These are phyloP conservation scores for Inonotus hispidus DNA, from an alignment of 1,284 basidiomycete genomes.

Conservation along the genomic window DNA sequence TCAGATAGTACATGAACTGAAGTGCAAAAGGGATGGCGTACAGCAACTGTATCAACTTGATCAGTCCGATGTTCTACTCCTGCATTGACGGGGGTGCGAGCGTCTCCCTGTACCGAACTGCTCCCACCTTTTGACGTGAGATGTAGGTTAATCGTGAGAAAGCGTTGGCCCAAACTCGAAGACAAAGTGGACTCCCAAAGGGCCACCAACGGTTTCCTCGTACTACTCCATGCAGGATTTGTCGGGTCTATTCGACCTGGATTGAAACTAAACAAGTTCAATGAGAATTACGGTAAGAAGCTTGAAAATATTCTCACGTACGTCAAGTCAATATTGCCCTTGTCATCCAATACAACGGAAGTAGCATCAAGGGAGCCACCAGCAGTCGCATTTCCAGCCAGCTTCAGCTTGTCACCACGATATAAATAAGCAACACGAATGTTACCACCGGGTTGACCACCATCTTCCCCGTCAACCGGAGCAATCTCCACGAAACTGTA, in stretches of 20 bases:
- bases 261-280: slow-evolving; percentile 40
- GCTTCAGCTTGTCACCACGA: slow-evolving; percentile 42
- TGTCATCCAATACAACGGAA: slow-evolving; percentile 31
- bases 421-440: slow-evolving; percentile 59
- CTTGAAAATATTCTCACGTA: slow-evolving; percentile 32
- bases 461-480: slow-evolving; percentile 51
- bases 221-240: slow-evolving; percentile 49
- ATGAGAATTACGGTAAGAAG: neutral
- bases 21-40: slow-evolving; percentile 21
- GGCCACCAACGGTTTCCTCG: slow-evolving; percentile 59
- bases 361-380: slow-evolving; percentile 47
- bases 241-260: slow-evolving; percentile 59
- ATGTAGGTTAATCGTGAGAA: slow-evolving; percentile 61
- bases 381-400: slow-evolving; percentile 41
- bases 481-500: slow-evolving; percentile 49
- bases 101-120: slow-evolving; percentile 48
- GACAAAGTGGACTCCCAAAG: slow-evolving; percentile 42
- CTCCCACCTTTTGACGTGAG: slow-evolving; percentile 55
- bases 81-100: slow-evolving; percentile 54
- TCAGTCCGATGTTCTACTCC: slow-evolving; percentile 42
- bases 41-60: slow-evolving; percentile 49
- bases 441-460: slow-evolving; percentile 62
- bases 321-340: slow-evolving; percentile 43
- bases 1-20: neutral
- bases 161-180: slow-evolving; percentile 32